These are phyloP conservation scores for Ilyonectria destructans DNA, from an alignment of 2,329 filamentous ascomycete genomes.

Conservation along the genomic window DNA sequence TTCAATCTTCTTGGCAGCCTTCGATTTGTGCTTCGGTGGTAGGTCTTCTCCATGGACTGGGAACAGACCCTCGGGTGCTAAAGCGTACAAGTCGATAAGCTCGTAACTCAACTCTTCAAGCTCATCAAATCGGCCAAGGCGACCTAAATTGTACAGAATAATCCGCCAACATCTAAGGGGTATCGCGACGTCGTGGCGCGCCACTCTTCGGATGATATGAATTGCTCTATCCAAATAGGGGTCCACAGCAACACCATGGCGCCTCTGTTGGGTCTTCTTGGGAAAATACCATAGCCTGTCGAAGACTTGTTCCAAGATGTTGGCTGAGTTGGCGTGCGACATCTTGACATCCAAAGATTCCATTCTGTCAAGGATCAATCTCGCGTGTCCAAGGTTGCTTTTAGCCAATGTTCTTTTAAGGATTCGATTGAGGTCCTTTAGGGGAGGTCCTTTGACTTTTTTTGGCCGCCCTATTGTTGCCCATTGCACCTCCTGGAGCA, in stretches of 20 bases:
- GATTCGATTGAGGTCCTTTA: slow-evolving; percentile 45
- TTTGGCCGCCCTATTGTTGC: slow-evolving; percentile 26
- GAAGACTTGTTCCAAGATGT: slow-evolving; percentile 49
- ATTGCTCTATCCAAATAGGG: slow-evolving; percentile 53
- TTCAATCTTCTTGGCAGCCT: background rate
- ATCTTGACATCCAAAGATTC: slow-evolving; percentile 50
- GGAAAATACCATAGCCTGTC: slow-evolving; percentile 51
- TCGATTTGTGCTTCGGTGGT: slow-evolving; percentile 44
- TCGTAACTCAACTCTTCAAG: slow-evolving; percentile 62
- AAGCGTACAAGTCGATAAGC: slow-evolving; percentile 59
- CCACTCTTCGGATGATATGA: slow-evolving; percentile 48
- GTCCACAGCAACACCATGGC: slow-evolving; percentile 35
- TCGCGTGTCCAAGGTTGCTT: slow-evolving; percentile 43
- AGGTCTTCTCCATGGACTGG: slow-evolving; percentile 63
- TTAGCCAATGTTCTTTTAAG: slow-evolving; percentile 34
- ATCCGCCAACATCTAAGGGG: slow-evolving; percentile 60
- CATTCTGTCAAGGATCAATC: slow-evolving; percentile 53
- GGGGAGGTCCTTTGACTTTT: slow-evolving; percentile 38
- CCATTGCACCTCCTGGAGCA: slow-evolving; percentile 62
- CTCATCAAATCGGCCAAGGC: slow-evolving; percentile 61
- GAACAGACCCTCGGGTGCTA: slow-evolving; percentile 53
- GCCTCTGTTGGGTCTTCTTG: slow-evolving; percentile 32
- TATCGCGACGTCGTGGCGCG: slow-evolving; percentile 54
- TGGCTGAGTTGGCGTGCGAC: slow-evolving; percentile 48
- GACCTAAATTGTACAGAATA: slow-evolving; percentile 62